A percentile compares a stretch with the other conserved stretches of the same genome.
These are phyloP conservation scores for Spirogloea muscicola DNA, from an alignment of 139 green algal genomes.

Conservation along the genomic window DNA sequence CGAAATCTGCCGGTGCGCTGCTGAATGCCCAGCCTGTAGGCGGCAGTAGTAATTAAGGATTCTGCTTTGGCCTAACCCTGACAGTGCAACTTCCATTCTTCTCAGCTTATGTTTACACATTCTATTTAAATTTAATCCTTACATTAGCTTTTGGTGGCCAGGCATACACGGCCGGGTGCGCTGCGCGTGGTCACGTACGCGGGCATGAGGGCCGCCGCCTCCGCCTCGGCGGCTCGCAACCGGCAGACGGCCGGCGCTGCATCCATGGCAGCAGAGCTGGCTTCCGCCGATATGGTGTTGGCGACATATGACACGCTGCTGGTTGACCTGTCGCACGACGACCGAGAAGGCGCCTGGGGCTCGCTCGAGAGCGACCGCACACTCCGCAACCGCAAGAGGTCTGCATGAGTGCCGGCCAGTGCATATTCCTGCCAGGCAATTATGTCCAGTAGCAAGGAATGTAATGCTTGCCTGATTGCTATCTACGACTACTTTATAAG, in stretches of 20 bases:
- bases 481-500: too few species aligned
- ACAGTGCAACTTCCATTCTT: not conserved
- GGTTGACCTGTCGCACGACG: conserved; percentile 63
- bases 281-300: conserved; percentile 80
- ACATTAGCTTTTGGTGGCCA: not conserved
- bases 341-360: too few species aligned
- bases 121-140: not conserved
- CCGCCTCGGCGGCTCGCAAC: conserved; percentile 54
- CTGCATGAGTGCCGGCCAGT: too few species aligned
- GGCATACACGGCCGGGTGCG: conserved; percentile 43
- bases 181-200: conserved; percentile 67
- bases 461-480: too few species aligned
- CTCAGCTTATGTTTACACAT: too few species aligned
- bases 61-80: not conserved
- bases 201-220: conserved; percentile 48
- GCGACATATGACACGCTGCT: conserved; percentile 86
- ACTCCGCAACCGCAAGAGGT: too few species aligned
- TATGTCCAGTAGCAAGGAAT: too few species aligned
- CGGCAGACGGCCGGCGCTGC: not conserved
- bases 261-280: too few species aligned
- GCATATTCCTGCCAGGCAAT: too few species aligned
- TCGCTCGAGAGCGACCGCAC: too few species aligned
- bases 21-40: too few species aligned
- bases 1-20: conserved; percentile 52
- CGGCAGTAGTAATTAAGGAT: not conserved